Evolutionary conservation across 768 basidiomycete species (phyloP), one percentile per base, ranked within the genome.

Genomic region (Russula griseocarnosa): DNA sequence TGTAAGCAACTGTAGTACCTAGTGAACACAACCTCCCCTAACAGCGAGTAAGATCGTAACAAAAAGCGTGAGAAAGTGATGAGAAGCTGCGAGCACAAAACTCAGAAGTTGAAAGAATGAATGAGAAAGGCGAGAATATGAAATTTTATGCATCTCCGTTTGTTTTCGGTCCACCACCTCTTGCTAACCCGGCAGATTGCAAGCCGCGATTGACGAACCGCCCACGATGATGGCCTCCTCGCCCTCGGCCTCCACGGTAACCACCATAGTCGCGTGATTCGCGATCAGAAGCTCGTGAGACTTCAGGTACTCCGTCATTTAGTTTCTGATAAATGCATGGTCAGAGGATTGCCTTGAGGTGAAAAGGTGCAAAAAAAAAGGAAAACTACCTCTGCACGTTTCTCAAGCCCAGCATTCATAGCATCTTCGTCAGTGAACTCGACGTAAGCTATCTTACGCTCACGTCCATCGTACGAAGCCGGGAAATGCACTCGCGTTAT

Each of bases 361-460:
- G 61, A 61, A 52, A 16, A 9, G 40, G 30, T 60, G 56, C 28
- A 47, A 9, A 6, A 32, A 20, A 20, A 26, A 75, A 81, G 62
- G 18, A 20, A 26, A 75, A 81, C 62, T 66, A 93, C 92, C 74
- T 86, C 85, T 28, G 80, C 82, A 67, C 90, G 87, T 69, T 86
- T 88, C 62, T 83, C 86, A 24, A 95, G 76, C 0, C 88, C 94
- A 22, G 79, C 82, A 69, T 84, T 90, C 90, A 94, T 91, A 11
- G 86, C 79, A 52, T 88, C 90, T 70, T 95, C 92, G 69, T 92
- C 90, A 5, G 85, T 88, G 74, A 96, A 97, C 71, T 96, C 94
- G 58, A 97, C 84, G 71, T 93, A 97, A 1, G 86, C 90, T 61
- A 93, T 78, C 67, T 81, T 84, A 60, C 75, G 76, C 32, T 79